These are phyloP conservation scores for Aspergillus hortae DNA, from an alignment of 2,329 filamentous ascomycete genomes.

Conservation along the genomic window DNA sequence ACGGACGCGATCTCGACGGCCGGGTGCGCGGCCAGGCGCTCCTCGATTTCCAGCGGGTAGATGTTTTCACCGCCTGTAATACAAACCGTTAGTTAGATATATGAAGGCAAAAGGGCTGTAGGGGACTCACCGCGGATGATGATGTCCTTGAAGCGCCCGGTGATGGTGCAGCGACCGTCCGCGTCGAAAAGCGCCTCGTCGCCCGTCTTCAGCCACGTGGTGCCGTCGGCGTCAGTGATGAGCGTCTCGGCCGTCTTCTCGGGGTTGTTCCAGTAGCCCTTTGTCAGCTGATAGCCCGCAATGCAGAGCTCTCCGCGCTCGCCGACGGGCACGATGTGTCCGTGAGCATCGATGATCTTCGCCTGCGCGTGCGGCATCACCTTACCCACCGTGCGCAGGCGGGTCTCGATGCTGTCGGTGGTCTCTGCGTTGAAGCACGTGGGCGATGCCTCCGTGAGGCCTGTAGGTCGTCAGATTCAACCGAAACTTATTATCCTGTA, in stretches of 20 bases:
- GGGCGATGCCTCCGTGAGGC: constrained; percentile 73
- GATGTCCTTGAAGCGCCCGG: constrained; percentile 74
- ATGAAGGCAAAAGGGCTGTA: neutral
- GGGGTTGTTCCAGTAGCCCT: constrained; percentile 62
- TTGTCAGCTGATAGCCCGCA: constrained; percentile 68
- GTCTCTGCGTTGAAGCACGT: constrained; percentile 79
- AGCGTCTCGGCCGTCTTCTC: constrained; percentile 72
- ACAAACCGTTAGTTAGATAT: neutral
- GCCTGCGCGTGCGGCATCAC: constrained; percentile 72
- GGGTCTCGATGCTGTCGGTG: constrained; percentile 63
- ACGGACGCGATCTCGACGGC: constrained; percentile 63
- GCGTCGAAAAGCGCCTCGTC: constrained; percentile 52
- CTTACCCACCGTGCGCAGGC: constrained; percentile 70
- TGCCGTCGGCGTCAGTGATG: constrained; percentile 57
- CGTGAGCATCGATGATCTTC: constrained; percentile 68
- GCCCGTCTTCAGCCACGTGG: constrained; percentile 64
- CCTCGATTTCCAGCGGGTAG: constrained; percentile 73
- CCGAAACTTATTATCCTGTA: neutral
- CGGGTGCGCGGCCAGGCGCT: constrained; percentile 64
- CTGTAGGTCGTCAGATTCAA: constrained; percentile 8
- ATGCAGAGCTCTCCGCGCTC: constrained; percentile 71
- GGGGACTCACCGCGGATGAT: constrained; percentile 61
- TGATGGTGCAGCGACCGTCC: constrained; percentile 68
- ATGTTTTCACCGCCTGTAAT: constrained; percentile 64
- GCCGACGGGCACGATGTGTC: constrained; percentile 64